Conservation (phyloP, 2,329 filamentous ascomycete species). For the Aspergillus clavatus region DNA sequence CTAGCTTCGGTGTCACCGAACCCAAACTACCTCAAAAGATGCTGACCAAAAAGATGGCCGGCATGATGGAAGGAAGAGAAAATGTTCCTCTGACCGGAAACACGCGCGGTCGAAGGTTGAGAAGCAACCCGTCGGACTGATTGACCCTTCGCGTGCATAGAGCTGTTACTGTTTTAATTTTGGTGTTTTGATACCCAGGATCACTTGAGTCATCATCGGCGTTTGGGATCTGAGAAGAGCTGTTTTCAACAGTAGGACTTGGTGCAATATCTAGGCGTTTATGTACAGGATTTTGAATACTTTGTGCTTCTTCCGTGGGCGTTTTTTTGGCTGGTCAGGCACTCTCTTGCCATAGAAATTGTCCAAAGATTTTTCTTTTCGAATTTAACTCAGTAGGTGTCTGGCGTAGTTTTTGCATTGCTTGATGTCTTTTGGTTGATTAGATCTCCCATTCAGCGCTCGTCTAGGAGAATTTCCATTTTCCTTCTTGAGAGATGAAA, state of each 20-base stretch:
- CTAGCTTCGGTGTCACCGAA: slow-evolving; percentile 25
- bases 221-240: not conserved
- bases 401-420: too few species aligned
- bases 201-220: not conserved
- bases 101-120: slow-evolving; percentile 26
- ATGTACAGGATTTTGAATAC: not conserved
- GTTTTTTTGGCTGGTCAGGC: not conserved
- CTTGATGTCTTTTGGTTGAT: too few species aligned
- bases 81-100: slow-evolving; percentile 34
- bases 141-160: slow-evolving; percentile 1
- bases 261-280: not conserved
- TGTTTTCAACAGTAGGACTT: not conserved
- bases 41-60: slow-evolving; percentile 34
- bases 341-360: not conserved
- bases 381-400: too few species aligned
- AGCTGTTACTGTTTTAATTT: slow-evolving; percentile 7
- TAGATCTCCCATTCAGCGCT: too few species aligned
- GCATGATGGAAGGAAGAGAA: slow-evolving; percentile 44
- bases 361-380: too few species aligned
- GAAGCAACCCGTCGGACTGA: slow-evolving; percentile 27
- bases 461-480: too few species aligned
- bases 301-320: not conserved
- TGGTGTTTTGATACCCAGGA: slow-evolving; percentile 4
- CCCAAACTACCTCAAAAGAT: slow-evolving; percentile 43
- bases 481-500: too few species aligned